Percentiles rank a stretch among this genome's conserved stretches.
Conservation (phyloP, 2,329 filamentous ascomycete genomes). For the Ophiosphaerella herpotricha region DNA sequence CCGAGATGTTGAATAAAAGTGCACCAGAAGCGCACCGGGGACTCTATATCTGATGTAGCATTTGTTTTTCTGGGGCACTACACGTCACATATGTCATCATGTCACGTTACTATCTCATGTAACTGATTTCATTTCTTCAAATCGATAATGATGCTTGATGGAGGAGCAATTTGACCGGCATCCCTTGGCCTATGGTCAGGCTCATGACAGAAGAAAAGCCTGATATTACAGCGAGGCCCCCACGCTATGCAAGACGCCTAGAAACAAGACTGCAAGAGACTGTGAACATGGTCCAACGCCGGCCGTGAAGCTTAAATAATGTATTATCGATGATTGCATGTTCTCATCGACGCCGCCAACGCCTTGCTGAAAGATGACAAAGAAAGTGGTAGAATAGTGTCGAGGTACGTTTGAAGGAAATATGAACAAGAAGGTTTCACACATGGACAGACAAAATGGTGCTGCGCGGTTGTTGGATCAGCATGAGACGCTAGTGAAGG, state of each 20-base stretch:
- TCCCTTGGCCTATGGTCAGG: background rate
- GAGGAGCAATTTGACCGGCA: too few species aligned
- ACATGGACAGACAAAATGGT: background rate
- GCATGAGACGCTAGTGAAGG: constrained; percentile 49
- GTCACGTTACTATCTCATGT: too few species aligned
- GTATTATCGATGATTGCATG: constrained; percentile 14
- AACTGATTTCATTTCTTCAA: too few species aligned
- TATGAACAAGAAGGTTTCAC: constrained; percentile 16
- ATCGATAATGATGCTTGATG: background rate
- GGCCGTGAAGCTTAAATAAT: constrained; percentile 15
- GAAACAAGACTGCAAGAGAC: constrained; percentile 13
- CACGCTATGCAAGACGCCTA: constrained; percentile 25
- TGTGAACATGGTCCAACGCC: background rate
- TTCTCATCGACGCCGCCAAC: constrained; percentile 26
- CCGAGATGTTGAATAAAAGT: too few species aligned
- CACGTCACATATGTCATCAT: too few species aligned
- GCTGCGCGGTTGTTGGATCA: constrained; percentile 7
- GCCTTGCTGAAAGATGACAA: constrained; percentile 30
- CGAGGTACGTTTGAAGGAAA: background rate
- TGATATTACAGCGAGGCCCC: constrained; percentile 24
- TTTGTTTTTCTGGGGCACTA: too few species aligned
- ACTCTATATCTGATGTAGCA: too few species aligned
- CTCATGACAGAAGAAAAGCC: constrained; percentile 12
- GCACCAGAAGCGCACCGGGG: too few species aligned
- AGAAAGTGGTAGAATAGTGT: constrained; percentile 12